These are phyloP conservation scores for Malbranchea cinnamomea DNA, from an alignment of 2,329 filamentous ascomycete genomes.

Conservation along the genomic window DNA sequence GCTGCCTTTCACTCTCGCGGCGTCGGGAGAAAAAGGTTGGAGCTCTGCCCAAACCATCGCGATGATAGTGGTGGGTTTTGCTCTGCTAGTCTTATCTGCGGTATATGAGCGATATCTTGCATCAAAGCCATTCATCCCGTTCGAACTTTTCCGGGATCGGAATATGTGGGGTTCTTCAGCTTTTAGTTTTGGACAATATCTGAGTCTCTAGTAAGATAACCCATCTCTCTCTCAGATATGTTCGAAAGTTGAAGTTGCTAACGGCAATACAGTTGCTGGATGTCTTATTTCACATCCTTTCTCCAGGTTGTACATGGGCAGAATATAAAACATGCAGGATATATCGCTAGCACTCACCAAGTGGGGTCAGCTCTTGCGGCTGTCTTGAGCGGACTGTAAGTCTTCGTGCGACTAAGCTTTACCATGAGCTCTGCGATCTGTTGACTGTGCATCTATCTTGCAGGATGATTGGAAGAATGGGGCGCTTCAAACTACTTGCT, in stretches of 20 bases:
- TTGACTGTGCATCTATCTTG: no score
- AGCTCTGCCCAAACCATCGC: slow-evolving; percentile 20
- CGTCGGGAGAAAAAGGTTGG: slow-evolving; percentile 12
- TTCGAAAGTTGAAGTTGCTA: no score
- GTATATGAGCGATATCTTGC: slow-evolving; percentile 39
- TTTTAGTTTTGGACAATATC: no score
- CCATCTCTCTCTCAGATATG: no score
- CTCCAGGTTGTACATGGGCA: slow-evolving; percentile 23
- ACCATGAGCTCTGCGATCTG: no score
- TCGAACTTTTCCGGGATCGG: slow-evolving; percentile 32
- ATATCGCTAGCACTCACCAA: slow-evolving; percentile 32
- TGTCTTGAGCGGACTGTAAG: slow-evolving; percentile 16
- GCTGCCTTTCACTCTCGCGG: slow-evolving; percentile 16
- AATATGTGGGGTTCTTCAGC: slow-evolving; percentile 38
- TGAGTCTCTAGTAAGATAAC: no score
- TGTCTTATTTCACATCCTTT: slow-evolving; percentile 21
- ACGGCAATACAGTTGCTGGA: slow-evolving; percentile 13
- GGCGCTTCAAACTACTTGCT: slow-evolving; percentile 37
- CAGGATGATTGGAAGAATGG: no score
- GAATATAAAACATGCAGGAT: slow-evolving; percentile 18
- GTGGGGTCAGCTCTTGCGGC: slow-evolving; percentile 37
- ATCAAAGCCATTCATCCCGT: slow-evolving; percentile 39
- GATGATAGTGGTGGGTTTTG: slow-evolving; percentile 38
- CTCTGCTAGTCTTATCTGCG: slow-evolving; percentile 37
- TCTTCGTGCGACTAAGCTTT: no score